phyloP scores from a whole-genome alignment of 2,329 filamentous ascomycete genomes.

The Ascochyta viciae-villosae region DNA sequence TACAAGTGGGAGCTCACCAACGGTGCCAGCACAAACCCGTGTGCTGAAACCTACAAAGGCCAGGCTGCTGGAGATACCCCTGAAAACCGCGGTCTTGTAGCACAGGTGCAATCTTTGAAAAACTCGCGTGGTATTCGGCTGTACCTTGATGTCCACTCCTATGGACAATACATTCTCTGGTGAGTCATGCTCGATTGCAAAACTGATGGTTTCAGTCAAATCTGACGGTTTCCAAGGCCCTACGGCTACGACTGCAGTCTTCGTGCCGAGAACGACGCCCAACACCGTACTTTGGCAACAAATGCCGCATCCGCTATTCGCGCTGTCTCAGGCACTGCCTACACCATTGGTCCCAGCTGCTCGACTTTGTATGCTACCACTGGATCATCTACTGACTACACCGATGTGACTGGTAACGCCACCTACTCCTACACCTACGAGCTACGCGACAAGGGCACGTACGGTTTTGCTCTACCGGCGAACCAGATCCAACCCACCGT shows the following conservation, averaged over 20 bases:
- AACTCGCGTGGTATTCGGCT: conserved; percentile 60
- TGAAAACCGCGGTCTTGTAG: conserved; percentile 51
- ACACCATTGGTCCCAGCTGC: conserved; percentile 60
- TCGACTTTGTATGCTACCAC: conserved; percentile 66
- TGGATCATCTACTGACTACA: conserved; percentile 54
- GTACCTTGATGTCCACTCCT: conserved; percentile 67
- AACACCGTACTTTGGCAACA: conserved; percentile 59
- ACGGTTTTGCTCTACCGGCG: conserved; percentile 58
- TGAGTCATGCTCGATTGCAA: conserved; percentile 14
- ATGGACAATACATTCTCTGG: conserved; percentile 34
- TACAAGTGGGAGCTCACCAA: conserved; percentile 45
- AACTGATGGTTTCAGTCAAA: background rate
- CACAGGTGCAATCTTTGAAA: conserved; percentile 51
- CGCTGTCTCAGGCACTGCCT: conserved; percentile 58
- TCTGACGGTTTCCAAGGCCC: conserved; percentile 51
- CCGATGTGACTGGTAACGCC: conserved; percentile 50
- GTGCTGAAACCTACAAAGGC: conserved; percentile 49
- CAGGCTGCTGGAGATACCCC: conserved; percentile 41
- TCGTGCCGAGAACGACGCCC: conserved; percentile 55
- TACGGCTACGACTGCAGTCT: conserved; percentile 66
- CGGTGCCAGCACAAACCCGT: conserved; percentile 48
- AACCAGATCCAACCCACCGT: conserved; percentile 58
- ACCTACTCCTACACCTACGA: conserved; percentile 58
- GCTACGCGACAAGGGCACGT: conserved; percentile 56
- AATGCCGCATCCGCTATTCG: conserved; percentile 60